Percentiles rank a stretch among this genome's conserved stretches.
phyloP scores from a whole-genome alignment of 345 rosid species.

The Gossypium thurberi region DNA sequence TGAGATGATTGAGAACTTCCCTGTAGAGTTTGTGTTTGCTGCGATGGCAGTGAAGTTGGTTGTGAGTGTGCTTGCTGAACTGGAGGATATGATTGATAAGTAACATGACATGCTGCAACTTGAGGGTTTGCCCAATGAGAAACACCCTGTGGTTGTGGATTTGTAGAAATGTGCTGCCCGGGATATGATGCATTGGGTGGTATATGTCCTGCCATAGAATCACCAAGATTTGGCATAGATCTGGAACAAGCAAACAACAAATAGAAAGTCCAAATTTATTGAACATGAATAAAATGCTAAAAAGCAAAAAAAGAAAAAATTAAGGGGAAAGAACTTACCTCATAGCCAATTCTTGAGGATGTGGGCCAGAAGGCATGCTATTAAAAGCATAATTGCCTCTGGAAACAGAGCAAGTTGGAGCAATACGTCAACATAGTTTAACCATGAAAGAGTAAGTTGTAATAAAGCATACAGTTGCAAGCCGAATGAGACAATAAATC shows the following conservation, averaged over 20 bases:
- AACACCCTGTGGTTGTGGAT: conserved; percentile 39
- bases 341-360: conserved; percentile 25
- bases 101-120: conserved; percentile 25
- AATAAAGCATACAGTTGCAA: neutral
- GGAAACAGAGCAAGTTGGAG: conserved; percentile 6
- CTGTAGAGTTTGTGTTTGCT: conserved; percentile 28
- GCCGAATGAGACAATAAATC: neutral
- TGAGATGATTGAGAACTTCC: conserved; percentile 42
- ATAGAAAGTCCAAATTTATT: conserved; percentile 6
- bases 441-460: neutral
- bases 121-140: conserved; percentile 36
- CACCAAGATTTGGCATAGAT: conserved; percentile 30
- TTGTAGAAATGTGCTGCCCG: conserved; percentile 35
- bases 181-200: conserved; percentile 43
- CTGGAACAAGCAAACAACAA: conserved; percentile 31
- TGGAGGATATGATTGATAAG: conserved; percentile 37
- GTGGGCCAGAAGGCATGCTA: conserved; percentile 23
- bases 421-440: neutral
- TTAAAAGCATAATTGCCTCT: conserved; percentile 34
- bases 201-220: conserved; percentile 28
- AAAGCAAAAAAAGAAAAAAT: neutral
- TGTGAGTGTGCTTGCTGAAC: conserved; percentile 29
- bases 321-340: conserved; percentile 7
- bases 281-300: neutral
- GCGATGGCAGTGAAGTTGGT: conserved; percentile 27